Percentiles rank a stretch among this genome's conserved stretches.
Evolutionary conservation across 2,329 filamentous ascomycete species (phyloP).

Genomic region (Neurospora crassa): DNA sequence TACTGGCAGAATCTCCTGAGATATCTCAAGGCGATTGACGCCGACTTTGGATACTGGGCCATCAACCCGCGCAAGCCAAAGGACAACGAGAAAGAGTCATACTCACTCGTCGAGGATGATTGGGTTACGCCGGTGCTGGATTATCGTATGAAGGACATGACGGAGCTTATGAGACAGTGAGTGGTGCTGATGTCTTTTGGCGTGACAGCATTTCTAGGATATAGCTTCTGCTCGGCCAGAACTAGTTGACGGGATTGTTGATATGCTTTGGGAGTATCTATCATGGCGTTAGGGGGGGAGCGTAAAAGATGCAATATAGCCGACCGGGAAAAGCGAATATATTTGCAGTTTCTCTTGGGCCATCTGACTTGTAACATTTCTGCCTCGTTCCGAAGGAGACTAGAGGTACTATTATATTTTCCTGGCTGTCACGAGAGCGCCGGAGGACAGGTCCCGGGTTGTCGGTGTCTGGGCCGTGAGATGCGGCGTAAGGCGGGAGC

Average conservation of each 20-base stretch:
- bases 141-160: conserved; percentile 53
- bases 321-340: background rate
- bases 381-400: background rate
- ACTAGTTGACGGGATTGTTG: background rate
- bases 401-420: background rate
- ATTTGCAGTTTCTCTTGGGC: background rate
- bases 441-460: background rate
- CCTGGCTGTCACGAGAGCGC: background rate
- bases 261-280: background rate
- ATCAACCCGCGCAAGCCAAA: conserved; percentile 56
- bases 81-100: conserved; percentile 47
- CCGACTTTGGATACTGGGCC: conserved; percentile 63
- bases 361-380: background rate
- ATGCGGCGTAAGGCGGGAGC: background rate
- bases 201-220: background rate
- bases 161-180: conserved; percentile 36
- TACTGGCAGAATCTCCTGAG: conserved; percentile 57
- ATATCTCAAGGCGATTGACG: conserved; percentile 47
- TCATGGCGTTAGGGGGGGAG: background rate
- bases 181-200: background rate
- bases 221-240: background rate
- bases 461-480: background rate
- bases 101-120: conserved; percentile 52
- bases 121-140: conserved; percentile 54
- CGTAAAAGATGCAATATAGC: background rate